Conservation (phyloP, 2,329 filamentous ascomycete genomes). For the Colletotrichum sp. region DNA sequence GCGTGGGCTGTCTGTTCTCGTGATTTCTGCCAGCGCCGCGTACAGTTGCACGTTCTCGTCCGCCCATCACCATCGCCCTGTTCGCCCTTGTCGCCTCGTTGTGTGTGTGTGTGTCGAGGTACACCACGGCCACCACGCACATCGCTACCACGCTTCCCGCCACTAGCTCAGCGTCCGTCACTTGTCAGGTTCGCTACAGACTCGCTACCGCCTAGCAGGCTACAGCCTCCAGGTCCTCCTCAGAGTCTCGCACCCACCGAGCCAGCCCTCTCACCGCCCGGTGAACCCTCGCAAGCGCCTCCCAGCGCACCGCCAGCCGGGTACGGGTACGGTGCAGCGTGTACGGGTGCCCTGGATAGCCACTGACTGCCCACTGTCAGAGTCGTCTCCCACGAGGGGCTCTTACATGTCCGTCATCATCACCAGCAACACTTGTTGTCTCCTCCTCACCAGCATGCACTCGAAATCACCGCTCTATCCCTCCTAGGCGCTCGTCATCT, state of each 20-base stretch:
- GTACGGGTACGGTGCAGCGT: not conserved
- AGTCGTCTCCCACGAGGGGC: not conserved
- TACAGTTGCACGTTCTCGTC: not conserved
- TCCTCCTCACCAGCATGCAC: slow-evolving; percentile 16
- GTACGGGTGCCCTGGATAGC: not conserved
- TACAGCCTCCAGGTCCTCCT: not conserved
- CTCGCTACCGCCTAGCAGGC: not conserved
- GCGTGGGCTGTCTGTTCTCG: slow-evolving; percentile 14
- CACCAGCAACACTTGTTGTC: slow-evolving; percentile 8
- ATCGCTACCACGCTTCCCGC: not conserved
- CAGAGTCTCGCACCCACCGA: not conserved
- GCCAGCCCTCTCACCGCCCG: slow-evolving; percentile 9
- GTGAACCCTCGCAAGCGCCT: not conserved
- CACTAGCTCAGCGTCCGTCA: not conserved
- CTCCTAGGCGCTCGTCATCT: slow-evolving; percentile 7
- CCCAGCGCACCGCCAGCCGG: not conserved
- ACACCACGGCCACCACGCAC: not conserved
- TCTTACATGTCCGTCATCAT: slow-evolving; percentile 19
- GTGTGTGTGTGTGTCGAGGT: not conserved
- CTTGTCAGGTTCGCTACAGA: not conserved
- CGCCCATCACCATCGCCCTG: not conserved
- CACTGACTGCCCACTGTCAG: not conserved
- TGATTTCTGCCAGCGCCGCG: slow-evolving; percentile 14
- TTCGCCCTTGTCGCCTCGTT: not conserved
- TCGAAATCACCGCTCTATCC: slow-evolving; percentile 2